Evolutionary conservation across 257 asterid genomes (phyloP).

Genomic region (Forsythia suspensa): DNA sequence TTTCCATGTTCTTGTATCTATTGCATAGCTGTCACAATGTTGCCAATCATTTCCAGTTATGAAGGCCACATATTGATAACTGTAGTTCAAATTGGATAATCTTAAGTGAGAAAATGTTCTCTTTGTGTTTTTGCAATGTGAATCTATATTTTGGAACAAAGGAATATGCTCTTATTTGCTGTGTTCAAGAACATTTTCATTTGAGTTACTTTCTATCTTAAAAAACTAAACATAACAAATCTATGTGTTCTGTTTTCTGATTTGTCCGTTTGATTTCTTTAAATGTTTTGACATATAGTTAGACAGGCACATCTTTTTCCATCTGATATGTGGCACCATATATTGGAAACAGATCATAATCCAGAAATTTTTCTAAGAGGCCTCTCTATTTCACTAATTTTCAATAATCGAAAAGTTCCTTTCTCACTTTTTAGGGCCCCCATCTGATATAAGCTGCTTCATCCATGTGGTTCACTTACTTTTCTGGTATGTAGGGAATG

Average conservation of each 20-base stretch:
- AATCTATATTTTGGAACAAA: not conserved
- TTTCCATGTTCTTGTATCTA: not conserved
- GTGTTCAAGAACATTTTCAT: not conserved
- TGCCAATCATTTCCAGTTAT: not conserved
- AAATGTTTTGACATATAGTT: not conserved
- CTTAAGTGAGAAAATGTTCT: not conserved
- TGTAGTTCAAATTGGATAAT: not conserved
- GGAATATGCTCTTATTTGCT: not conserved
- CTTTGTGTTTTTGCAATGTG: not conserved
- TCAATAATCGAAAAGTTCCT: not conserved
- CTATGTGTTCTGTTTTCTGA: not conserved
- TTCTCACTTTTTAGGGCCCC: not conserved
- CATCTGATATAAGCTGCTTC: not conserved
- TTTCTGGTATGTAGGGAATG: slow-evolving; percentile 71
- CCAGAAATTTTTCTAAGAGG: not conserved
- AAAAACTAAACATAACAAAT: not conserved
- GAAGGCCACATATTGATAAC: not conserved
- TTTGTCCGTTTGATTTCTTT: not conserved
- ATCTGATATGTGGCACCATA: not conserved
- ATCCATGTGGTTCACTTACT: slow-evolving; percentile 19
- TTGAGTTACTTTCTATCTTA: not conserved
- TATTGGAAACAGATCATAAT: not conserved
- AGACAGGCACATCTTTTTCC: not conserved
- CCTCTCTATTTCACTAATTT: not conserved
- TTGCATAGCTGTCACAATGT: not conserved